Base-by-base conservation (phyloP, 352 stramenopile genomes). In the Globisporangium paddicum region DNA sequence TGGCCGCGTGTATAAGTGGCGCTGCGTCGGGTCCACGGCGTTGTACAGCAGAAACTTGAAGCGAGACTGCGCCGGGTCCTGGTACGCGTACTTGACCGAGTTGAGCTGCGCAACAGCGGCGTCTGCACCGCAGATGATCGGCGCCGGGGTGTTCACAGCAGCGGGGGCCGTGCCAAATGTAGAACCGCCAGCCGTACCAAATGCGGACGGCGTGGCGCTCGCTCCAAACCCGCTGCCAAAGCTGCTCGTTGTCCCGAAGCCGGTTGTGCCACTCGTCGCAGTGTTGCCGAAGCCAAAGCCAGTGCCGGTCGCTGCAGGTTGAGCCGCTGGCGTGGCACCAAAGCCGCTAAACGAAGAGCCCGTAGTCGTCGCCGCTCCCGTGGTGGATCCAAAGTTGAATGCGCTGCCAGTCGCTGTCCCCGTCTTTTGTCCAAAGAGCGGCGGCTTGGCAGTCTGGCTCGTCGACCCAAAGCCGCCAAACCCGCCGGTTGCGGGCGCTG, bases 21-120 rank as follows among this genome's bases (percentile, higher is more conserved):
- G 71, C 58, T 92, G 82, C 35, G 79, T 86, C 25, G 86, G 84
- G 55, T 95, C 86, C 3, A 95, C 84, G 18, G 82, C 84, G 64
- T 95, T 95, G 74, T 95, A 95, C 72, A 95, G 86, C 32, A 95
- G 68, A 53, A 93, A 92, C 62, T 95, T 95, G 73, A 95, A 95
- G 1, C 86, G 82, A 25, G 86, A 95, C 69, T 94, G 86, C 46
- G 72, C 72, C 1, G 80, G 82, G 58, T 95, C 86, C 53, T 91
- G 68, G 56, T 95, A 95, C 32, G 84, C 84, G 50, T 86, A 82
- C 61, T 92, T 91, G 56, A 95, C 69, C 38, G 80, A 79, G 54
- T 93, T 91, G 10, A 95, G 63, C 65, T 91, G 83, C 25, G 82
- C 80, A 25, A 93, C 77, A 0, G 86, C 85, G 2, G 86, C 77